phyloP scores from a whole-genome alignment of 129 eudicot species.

The Flaveria trinervia region DNA sequence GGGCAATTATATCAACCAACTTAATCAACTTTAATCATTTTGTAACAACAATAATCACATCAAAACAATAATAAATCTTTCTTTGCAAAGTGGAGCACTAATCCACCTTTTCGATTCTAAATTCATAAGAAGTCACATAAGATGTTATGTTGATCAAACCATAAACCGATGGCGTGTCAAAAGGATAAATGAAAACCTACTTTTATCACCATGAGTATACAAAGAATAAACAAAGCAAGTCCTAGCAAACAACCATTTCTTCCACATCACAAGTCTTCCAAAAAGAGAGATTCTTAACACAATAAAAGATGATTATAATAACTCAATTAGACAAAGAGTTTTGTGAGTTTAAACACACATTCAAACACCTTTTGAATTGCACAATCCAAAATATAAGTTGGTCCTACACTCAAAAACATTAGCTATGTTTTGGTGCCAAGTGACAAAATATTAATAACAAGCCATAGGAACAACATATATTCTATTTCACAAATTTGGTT shows the following conservation, averaged over 20 bases:
- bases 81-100: not conserved
- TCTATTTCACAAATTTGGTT: slow-evolving; percentile 22
- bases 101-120: not conserved
- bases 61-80: not conserved
- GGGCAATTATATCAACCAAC: not conserved
- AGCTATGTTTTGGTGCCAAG: not conserved
- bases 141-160: not conserved
- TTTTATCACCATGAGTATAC: not conserved
- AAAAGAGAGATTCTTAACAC: not conserved
- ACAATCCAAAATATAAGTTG: slow-evolving; percentile 14
- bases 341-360: not conserved
- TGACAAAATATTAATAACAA: slow-evolving; percentile 15
- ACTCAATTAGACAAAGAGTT: not conserved
- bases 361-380: not conserved
- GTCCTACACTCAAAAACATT: slow-evolving; percentile 5
- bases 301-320: slow-evolving; percentile 9
- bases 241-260: no score
- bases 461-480: slow-evolving; percentile 8
- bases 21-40: not conserved
- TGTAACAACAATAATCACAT: not conserved
- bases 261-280: not conserved
- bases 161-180: not conserved
- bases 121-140: not conserved
- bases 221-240: not conserved
- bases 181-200: not conserved